These are phyloP conservation scores for Mycena albidolilacea DNA, from an alignment of 768 basidiomycete genomes.

Conservation along the genomic window DNA sequence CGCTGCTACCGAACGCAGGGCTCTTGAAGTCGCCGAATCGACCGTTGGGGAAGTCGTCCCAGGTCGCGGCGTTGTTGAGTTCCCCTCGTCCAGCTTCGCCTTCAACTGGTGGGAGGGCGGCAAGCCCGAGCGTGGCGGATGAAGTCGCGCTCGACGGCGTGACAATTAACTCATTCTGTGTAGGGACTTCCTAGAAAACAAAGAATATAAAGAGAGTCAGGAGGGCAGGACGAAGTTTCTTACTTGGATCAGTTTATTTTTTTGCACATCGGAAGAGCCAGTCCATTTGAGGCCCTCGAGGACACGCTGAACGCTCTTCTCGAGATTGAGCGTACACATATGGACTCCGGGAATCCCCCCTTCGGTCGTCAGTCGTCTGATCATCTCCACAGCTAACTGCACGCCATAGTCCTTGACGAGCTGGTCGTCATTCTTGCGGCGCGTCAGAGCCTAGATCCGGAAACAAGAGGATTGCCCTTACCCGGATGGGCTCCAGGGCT, in stretches of 20 bases:
- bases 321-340: slow-evolving; percentile 97
- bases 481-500: slow-evolving; percentile 83
- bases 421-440: slow-evolving; percentile 87
- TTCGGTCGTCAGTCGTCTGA: slow-evolving; percentile 68
- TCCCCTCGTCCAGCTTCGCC: slow-evolving; percentile 79
- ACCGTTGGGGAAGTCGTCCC: slow-evolving; percentile 99
- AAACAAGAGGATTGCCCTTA: slow-evolving; percentile 51
- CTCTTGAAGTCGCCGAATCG: slow-evolving; percentile 98
- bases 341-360: slow-evolving; percentile 84
- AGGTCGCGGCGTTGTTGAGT: slow-evolving; percentile 81
- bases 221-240: slow-evolving; percentile 33
- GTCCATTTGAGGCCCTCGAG: slow-evolving; percentile 87
- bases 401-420: slow-evolving; percentile 97
- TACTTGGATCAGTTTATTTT: slow-evolving; percentile 81
- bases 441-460: not conserved
- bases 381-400: slow-evolving; percentile 85
- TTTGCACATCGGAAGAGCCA: slow-evolving; percentile 53
- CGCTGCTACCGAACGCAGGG: slow-evolving; percentile 91
- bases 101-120: slow-evolving; percentile 63
- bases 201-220: slow-evolving; percentile 23
- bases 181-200: slow-evolving; percentile 57
- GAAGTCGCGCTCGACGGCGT: slow-evolving; percentile 77
- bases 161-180: slow-evolving; percentile 62
- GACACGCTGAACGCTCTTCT: slow-evolving; percentile 92
- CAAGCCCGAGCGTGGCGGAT: slow-evolving; percentile 71